These are phyloP conservation scores for Salix suchowensis DNA, from an alignment of 345 rosid genomes.

Conservation along the genomic window DNA sequence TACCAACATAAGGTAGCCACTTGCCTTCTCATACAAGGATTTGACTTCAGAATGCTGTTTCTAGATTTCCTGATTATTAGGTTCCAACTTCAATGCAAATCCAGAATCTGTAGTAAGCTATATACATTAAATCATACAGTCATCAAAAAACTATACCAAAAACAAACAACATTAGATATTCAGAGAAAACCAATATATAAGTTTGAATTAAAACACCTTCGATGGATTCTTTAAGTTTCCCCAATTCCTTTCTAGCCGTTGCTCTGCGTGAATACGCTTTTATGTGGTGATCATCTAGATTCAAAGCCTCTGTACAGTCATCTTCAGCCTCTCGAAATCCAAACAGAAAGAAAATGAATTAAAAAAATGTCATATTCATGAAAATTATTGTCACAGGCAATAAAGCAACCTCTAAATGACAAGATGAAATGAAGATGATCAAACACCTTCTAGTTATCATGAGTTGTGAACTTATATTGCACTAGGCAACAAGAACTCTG, in stretches of 20 bases:
- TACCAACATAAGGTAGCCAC: too few species aligned
- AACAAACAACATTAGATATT: slow-evolving; percentile 1
- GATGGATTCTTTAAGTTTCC: slow-evolving; percentile 63
- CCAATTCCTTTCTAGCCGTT: slow-evolving; percentile 75
- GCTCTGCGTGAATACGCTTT: slow-evolving; percentile 96
- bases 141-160: too few species aligned
- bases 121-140: too few species aligned
- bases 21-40: too few species aligned
- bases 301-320: slow-evolving; percentile 91
- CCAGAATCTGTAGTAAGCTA: too few species aligned
- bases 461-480: neutral
- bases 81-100: too few species aligned
- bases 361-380: neutral
- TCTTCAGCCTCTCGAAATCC: slow-evolving; percentile 84
- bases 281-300: slow-evolving; percentile 74
- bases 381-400: neutral
- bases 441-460: neutral
- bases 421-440: neutral
- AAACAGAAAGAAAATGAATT: neutral
- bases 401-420: neutral
- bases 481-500: slow-evolving; percentile 1
- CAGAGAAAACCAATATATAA: neutral
- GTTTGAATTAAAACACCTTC: slow-evolving; percentile 47
- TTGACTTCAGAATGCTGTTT: too few species aligned
- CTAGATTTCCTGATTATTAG: too few species aligned